Percentiles rank a stretch among this genome's conserved stretches.
phyloP scores from a whole-genome alignment of 805 yeast species.

The Saccharomycopsis sp. region DNA sequence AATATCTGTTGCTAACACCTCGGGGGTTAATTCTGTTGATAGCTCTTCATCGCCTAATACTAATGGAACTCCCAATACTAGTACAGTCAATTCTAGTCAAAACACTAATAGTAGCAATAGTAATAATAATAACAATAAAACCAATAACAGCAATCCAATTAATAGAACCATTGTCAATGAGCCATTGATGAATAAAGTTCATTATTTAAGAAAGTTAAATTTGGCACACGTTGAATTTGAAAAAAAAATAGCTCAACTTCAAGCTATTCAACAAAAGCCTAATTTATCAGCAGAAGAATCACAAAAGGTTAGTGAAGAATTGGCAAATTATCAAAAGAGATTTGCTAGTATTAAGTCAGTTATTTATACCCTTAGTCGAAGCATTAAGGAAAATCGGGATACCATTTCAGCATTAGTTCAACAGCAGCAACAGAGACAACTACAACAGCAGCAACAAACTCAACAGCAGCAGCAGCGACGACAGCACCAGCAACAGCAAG shows the following conservation, averaged over 20 bases:
- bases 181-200: slow-evolving; percentile 6
- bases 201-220: slow-evolving; percentile 11
- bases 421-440: slow-evolving; percentile 8
- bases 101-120: background rate
- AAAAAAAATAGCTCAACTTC: slow-evolving; percentile 23
- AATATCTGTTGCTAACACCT: too few relatives aligned
- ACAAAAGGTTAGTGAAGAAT: slow-evolving; percentile 27
- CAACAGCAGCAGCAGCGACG: too few relatives aligned
- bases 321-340: slow-evolving; percentile 27
- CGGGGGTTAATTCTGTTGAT: too few relatives aligned
- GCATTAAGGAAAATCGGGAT: slow-evolving; percentile 15
- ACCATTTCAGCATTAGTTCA: slow-evolving; percentile 20
- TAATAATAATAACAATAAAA: slow-evolving; percentile 1
- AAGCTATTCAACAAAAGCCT: slow-evolving; percentile 27
- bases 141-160: slow-evolving; percentile 5
- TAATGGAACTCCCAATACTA: background rate
- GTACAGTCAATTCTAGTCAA: background rate
- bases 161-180: background rate
- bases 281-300: slow-evolving; percentile 28
- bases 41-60: too few relatives aligned
- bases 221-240: slow-evolving; percentile 10
- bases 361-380: slow-evolving; percentile 16
- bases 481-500: slow-evolving; percentile 23
- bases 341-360: slow-evolving; percentile 24
- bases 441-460: slow-evolving; percentile 5